Evolutionary conservation across 2,329 filamentous ascomycete genomes (phyloP).

Genomic region (Stagonosporopsis vannaccii): DNA sequence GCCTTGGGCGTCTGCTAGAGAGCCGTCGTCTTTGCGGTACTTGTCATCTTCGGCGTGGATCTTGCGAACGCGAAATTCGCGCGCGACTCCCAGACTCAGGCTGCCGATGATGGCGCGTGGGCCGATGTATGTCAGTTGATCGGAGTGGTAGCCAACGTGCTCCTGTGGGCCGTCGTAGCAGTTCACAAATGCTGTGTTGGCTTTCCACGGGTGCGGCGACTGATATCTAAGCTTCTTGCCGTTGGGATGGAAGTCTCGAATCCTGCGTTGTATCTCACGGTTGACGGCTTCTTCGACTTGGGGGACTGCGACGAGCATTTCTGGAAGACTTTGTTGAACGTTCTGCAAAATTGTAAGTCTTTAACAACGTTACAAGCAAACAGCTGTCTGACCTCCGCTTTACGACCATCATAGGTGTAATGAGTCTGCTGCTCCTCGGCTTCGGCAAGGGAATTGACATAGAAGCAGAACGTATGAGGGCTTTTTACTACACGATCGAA

Average conservation of each 20-base stretch:
- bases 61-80: constrained; percentile 87
- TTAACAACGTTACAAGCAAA: rapidly evolving
- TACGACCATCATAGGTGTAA: constrained; percentile 85
- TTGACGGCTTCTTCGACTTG: constrained; percentile 81
- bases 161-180: constrained; percentile 85
- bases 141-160: constrained; percentile 89
- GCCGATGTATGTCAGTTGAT: constrained; percentile 91
- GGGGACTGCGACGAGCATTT: constrained; percentile 73
- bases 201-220: constrained; percentile 74
- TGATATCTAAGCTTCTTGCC: constrained; percentile 81
- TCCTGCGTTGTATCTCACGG: constrained; percentile 74
- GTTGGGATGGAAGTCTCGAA: constrained; percentile 70
- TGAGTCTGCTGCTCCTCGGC: constrained; percentile 74
- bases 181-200: constrained; percentile 94
- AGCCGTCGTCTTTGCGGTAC: constrained; percentile 47
- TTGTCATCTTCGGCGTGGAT: constrained; percentile 68
- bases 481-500: constrained; percentile 88
- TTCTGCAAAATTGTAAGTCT: constrained; percentile 54
- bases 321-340: constrained; percentile 76
- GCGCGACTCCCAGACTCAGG: constrained; percentile 86
- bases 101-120: constrained; percentile 89
- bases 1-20: constrained; percentile 70
- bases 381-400: constrained; percentile 62
- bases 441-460: constrained; percentile 77
- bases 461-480: constrained; percentile 85